A percentile compares a stretch with the other conserved stretches of the same genome.
These are phyloP conservation scores for Aspergillus ustus DNA, from an alignment of 2,329 filamentous ascomycete species.

Conservation along the genomic window DNA sequence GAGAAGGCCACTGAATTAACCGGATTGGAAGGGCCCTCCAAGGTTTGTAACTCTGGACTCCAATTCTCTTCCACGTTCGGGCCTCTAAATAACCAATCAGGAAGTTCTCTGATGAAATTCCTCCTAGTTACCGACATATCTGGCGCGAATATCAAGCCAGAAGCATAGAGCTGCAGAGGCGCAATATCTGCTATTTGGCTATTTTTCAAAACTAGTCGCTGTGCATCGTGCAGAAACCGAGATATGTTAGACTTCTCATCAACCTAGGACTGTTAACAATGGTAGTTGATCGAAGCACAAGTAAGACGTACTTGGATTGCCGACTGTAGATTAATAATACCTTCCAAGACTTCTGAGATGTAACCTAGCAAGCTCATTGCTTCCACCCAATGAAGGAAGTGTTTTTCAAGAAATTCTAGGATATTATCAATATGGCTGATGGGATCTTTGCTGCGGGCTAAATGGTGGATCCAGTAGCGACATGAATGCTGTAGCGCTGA, in stretches of 20 bases:
- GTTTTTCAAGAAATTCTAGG: no score
- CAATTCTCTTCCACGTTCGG: constrained; percentile 1
- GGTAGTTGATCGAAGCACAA: no score
- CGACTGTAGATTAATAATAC: no score
- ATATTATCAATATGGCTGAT: no score
- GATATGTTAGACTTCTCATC: not conserved
- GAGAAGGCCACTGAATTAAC: not conserved
- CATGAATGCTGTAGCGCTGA: no score
- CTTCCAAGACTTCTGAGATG: no score
- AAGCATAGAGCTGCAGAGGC: constrained; percentile 1
- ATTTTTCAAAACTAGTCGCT: not conserved
- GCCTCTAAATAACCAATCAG: not conserved
- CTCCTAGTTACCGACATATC: not conserved
- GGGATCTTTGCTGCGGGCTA: no score
- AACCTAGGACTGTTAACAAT: not conserved
- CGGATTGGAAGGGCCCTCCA: constrained; percentile 3
- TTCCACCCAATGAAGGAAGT: no score
- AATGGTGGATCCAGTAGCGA: no score
- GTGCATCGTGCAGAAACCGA: not conserved
- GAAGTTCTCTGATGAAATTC: not conserved
- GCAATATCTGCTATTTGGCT: not conserved
- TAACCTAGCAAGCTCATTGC: no score
- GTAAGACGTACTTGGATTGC: no score
- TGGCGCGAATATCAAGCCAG: not conserved
- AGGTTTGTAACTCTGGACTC: constrained; percentile 3